Evolutionary conservation across 2,329 filamentous ascomycete genomes (phyloP), one percentile per base, ranked within the genome.

Genomic region (Colletotrichum brevisporum): DNA sequence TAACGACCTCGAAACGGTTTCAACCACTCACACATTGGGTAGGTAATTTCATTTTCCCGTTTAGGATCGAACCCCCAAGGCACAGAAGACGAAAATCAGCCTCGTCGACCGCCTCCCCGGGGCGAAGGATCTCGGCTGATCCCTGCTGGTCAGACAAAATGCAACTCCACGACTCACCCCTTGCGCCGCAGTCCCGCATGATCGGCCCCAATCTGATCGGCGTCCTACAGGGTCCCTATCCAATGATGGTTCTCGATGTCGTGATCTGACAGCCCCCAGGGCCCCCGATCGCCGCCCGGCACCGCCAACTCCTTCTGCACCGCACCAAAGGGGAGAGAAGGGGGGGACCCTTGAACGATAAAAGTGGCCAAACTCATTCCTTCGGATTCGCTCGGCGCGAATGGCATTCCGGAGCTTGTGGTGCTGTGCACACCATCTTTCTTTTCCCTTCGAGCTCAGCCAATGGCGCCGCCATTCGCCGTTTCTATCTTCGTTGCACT

Each of bases 111-210:
- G 45, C 62, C 24, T 27, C 31, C 26, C 43, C 13, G 62, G 55
- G 50, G 55, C 51, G 51, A 66, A 66, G 51, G 13, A 61, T 59
- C 21, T 58, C 24, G 24, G 55, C 55, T 27, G 16, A 51, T 62
- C 51, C 55, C 36, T 66, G 55, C 43, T 43, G 18, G 12, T 26
- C 45, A 39, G 43, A 56, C 61, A 52, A 13, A 6, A 18, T 21
- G 21, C 21, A 24, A 24, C 21, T 24, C 21, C 18, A 6, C 21
- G 8, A 18, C 27, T 9, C 27, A 31, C 9, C 27, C 27, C 27
- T 9, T 31, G 27, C 26, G 43, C 31, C 27, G n/a, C 21, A 58
- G 26, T 16, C 31, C 56, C 41, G 27, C 36, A 51, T 16, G 47
- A 31, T 61, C 36, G 18, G 10, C 2, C 24, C 15, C 39, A 26